These are phyloP conservation scores for Neckera pumila DNA, from an alignment of 225 moss, liverwort and hornwort species.

Conservation along the genomic window DNA sequence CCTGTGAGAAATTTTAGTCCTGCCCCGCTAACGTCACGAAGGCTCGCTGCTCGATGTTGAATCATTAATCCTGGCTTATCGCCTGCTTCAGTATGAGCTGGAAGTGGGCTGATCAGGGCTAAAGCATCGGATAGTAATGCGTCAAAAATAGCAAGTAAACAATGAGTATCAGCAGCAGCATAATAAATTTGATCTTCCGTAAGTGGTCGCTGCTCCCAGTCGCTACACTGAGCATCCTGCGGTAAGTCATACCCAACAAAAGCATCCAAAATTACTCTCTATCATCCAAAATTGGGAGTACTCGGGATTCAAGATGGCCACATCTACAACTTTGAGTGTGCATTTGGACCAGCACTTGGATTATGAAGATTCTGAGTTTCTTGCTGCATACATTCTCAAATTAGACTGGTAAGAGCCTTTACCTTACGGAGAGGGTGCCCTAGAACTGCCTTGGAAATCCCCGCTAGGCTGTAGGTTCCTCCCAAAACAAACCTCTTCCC, in stretches of 20 bases:
- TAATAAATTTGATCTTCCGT: conserved; percentile 66
- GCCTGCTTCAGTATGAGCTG: conserved; percentile 3
- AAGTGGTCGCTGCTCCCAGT: conserved; percentile 97
- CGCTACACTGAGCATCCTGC: conserved; percentile 97
- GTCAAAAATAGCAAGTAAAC: conserved; percentile 81
- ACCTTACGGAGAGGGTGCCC: conserved; percentile 84
- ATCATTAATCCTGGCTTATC: conserved; percentile 1
- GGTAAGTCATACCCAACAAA: conserved; percentile 2
- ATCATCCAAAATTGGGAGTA: neutral
- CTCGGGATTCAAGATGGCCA: neutral
- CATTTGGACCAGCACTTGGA: neutral
- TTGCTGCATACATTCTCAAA: conserved; percentile 1
- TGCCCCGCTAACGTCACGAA: neutral
- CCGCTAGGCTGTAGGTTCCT: conserved; percentile 56
- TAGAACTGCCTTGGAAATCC: conserved; percentile 64
- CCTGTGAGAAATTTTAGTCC: conserved; percentile 33
- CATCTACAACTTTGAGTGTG: neutral
- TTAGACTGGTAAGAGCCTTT: neutral
- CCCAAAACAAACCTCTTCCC: conserved; percentile 51
- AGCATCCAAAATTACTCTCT: neutral
- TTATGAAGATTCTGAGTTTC: neutral
- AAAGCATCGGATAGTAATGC: conserved; percentile 48
- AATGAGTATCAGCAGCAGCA: conserved; percentile 92
- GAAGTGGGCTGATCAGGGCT: conserved; percentile 39
- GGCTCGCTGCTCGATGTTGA: conserved; percentile 21